Evolutionary conservation across 1,139 yeast genomes (phyloP), one percentile per base, ranked within the genome.

Genomic region (Pichia sp.): DNA sequence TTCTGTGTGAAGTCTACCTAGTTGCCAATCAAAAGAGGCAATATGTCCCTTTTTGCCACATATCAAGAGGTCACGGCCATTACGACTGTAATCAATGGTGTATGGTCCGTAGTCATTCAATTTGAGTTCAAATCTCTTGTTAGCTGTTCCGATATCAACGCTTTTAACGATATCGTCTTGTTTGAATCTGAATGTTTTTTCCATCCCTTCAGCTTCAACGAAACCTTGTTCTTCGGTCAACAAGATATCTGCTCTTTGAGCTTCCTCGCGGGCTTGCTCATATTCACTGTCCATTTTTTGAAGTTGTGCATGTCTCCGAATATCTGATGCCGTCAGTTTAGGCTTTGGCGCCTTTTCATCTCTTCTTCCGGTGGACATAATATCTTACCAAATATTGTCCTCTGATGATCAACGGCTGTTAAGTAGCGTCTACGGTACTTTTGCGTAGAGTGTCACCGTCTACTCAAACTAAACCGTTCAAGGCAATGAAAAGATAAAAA

Each of bases 21-120:
- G 76, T 56, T 94, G 76, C 97, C 98, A 93, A 61, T 93, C 96
- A 66, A 93, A 80, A 5, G 94, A 75, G 0, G 98, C 97, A 37
- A 93, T 77, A 64, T 93, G 98, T 3, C 99, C 99, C 55, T 86
- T 87, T 33, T 68, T 66, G 14, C 99, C 98, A 11, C 91, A 94
- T 23, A 93, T 64, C 34, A 93, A 67, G 37, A 93, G 60, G 46
- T 80, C 81, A 45, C 95, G 76, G 37, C 99, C 98, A 50, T 86
- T 86, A 56, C 93, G 68, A 4, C 91, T 73, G 57, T 81, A 91
- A 56, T 88, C 91, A 15, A 84, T 56, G 10, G 69, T 64, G 55
- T 93, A 93, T 1, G 98, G 96, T 0, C 98, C 98, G 55, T 79
- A 81, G 43, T 84, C 84, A 14, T 72, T 72, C 44, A 93, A 64